A percentile compares a stretch with the other conserved stretches of the same genome.
These are phyloP conservation scores for Phialophora verrucosa DNA, from an alignment of 2,329 filamentous ascomycete species.

Conservation along the genomic window DNA sequence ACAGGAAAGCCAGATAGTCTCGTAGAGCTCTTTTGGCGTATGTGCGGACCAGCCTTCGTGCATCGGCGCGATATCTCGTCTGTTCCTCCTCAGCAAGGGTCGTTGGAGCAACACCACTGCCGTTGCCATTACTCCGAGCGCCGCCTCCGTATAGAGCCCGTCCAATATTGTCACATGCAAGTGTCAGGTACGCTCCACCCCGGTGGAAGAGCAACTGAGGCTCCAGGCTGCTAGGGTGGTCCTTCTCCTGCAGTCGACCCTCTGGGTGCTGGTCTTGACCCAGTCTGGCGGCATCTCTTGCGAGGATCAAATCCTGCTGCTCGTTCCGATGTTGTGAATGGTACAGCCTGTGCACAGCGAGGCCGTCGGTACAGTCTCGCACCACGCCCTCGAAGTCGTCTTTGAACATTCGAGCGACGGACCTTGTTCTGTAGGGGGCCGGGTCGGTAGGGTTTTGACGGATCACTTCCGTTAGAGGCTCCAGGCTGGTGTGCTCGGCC, in stretches of 20 bases:
- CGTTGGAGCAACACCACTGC: constrained; percentile 42
- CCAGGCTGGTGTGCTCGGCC: constrained; percentile 72
- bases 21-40: constrained; percentile 77
- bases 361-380: constrained; percentile 71
- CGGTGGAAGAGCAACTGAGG: constrained; percentile 78
- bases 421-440: constrained; percentile 73
- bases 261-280: constrained; percentile 55
- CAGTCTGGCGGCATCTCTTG: constrained; percentile 49
- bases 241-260: constrained; percentile 61
- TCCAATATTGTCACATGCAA: constrained; percentile 71
- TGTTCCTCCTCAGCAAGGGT: constrained; percentile 51
- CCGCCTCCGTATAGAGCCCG: constrained; percentile 58
- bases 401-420: constrained; percentile 76
- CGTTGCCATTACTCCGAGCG: constrained; percentile 36
- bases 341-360: constrained; percentile 62
- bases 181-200: constrained; percentile 71
- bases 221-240: constrained; percentile 77
- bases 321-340: constrained; percentile 58
- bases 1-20: constrained; percentile 75
- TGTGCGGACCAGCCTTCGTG: constrained; percentile 71
- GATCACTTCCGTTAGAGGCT: constrained; percentile 71
- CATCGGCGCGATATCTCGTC: constrained; percentile 55
- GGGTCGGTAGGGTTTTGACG: constrained; percentile 66
- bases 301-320: constrained; percentile 58
- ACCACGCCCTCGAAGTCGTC: constrained; percentile 73